Conservation (phyloP, 108 stramenopile genomes). For the Nitzschia sp. region DNA sequence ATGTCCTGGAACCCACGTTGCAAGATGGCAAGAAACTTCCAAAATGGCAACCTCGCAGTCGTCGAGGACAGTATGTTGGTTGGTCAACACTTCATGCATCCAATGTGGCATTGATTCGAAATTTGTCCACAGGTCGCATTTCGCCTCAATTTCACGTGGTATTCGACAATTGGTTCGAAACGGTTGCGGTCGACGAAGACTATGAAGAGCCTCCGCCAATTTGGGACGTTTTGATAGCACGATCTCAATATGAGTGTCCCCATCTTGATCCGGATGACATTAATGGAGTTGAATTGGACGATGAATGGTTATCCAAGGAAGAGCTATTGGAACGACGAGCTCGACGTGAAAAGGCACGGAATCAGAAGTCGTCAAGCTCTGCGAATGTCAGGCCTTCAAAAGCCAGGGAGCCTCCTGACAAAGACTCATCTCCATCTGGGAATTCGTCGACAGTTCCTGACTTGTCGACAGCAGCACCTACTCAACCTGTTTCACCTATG, state of each 20-base stretch:
- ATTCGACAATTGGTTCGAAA: conserved; percentile 45
- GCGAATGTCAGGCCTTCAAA: too few relatives aligned
- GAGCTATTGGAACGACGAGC: too few relatives aligned
- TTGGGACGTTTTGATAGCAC: too few relatives aligned
- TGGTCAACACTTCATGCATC: conserved; percentile 22
- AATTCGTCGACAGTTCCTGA: too few relatives aligned
- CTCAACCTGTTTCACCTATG: not conserved
- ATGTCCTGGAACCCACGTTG: conserved; percentile 35
- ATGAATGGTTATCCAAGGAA: too few relatives aligned
- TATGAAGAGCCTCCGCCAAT: too few relatives aligned
- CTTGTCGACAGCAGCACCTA: too few relatives aligned
- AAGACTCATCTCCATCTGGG: too few relatives aligned
- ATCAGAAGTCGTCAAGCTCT: not conserved
- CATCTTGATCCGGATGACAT: not conserved
- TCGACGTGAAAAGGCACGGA: too few relatives aligned
- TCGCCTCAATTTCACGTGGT: conserved; percentile 47
- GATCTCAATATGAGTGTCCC: not conserved
- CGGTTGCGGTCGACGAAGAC: too few relatives aligned
- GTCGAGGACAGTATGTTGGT: conserved; percentile 20
- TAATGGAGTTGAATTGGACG: not conserved
- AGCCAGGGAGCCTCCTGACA: too few relatives aligned
- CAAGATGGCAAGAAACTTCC: conserved; percentile 36
- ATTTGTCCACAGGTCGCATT: conserved; percentile 34
- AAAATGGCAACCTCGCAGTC: conserved; percentile 28
- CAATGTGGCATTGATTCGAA: conserved; percentile 37